Conservation (phyloP, 2,329 filamentous ascomycete species). For the Leptosphaerulina australis region DNA sequence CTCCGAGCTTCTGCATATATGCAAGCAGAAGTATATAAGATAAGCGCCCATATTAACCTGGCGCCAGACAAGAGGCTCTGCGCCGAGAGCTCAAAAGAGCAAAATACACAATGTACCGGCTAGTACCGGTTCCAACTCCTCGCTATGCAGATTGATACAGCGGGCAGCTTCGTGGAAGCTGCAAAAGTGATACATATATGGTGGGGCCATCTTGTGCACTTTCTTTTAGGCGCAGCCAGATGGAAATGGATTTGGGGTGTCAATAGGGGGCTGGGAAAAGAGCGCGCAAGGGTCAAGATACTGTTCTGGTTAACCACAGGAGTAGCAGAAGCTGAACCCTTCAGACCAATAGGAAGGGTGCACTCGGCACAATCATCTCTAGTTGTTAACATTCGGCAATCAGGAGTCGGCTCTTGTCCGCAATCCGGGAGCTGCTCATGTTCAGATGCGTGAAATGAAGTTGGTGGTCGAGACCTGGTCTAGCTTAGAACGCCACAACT, state of each 20-base stretch:
- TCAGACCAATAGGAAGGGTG: conserved; percentile 11
- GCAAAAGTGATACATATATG: conserved; percentile 15
- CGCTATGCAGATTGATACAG: conserved; percentile 43
- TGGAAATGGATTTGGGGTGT: not conserved
- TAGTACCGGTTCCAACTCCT: conserved; percentile 32
- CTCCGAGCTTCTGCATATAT: conserved; percentile 2
- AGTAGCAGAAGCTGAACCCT: conserved; percentile 14
- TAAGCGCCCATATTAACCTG: not conserved
- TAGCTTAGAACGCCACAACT: conserved; percentile 28
- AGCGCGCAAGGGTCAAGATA: conserved; percentile 14
- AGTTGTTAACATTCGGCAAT: not conserved
- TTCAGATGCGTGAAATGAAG: conserved; percentile 20
- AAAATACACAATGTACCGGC: conserved; percentile 23
- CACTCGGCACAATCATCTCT: not conserved
- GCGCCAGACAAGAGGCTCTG: conserved; percentile 17
- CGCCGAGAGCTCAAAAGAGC: conserved; percentile 25
- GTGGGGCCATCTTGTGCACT: conserved; percentile 5
- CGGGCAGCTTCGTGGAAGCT: conserved; percentile 11
- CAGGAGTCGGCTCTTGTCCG: conserved; percentile 1
- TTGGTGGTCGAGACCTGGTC: conserved; percentile 27
- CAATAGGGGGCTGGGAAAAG: not conserved
- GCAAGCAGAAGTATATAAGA: conserved; percentile 4
- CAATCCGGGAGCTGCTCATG: conserved; percentile 5
- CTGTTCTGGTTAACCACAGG: conserved; percentile 23
- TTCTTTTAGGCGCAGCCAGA: conserved; percentile 1